Base-by-base conservation (phyloP, 106 monocot species). In the Agapanthus africanus region DNA sequence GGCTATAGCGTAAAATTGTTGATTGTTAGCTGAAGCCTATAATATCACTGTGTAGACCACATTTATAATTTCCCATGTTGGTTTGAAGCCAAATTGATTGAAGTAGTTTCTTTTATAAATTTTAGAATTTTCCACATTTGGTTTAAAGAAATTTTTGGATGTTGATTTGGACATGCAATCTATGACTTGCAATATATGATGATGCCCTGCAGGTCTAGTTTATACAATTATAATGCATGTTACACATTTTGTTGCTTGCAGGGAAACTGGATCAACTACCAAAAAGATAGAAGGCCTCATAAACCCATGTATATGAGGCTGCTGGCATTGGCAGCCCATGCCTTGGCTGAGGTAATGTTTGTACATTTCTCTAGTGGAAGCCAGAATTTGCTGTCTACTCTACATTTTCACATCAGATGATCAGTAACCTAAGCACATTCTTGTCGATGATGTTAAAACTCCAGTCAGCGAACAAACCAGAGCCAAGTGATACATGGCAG, bases 271-370 rank as follows among this genome's bases (percentile, higher is more conserved):
- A 79, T 7, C 40, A 70, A 52, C 19, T 69, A 71, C 51, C 47
- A 50, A 50, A 85, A 79, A 74, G 63, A 37, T 40, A 68, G 65
- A 77, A 81, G 69, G 23, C 35, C 60, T 72, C 75, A 67, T 46
- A 67, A 25, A 47, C 52, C 83, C 19, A 74, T 93, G 84, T 81
- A 85, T 60, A 59, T 66, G 3, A 83, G 87, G 71, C 76, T 99
- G 70, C 77, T 87, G 40, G 84, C 85, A 71, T 76, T 99, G 77
- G 87, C 93, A 41, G 81, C 93, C 37, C 99, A 93, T 85, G 90
- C 93, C 9, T 81, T 99, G 70, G 92, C 99, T 74, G 93, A 93
- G 80, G 99, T 93, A 84, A 50, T 63, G 28, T 78, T 65, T 65
- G 46, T 39, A 2, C 22, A 64, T 64, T 38, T 38, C 64, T 39